Conservation (phyloP, 345 rosid genomes). For the Pugionium cornutum region DNA sequence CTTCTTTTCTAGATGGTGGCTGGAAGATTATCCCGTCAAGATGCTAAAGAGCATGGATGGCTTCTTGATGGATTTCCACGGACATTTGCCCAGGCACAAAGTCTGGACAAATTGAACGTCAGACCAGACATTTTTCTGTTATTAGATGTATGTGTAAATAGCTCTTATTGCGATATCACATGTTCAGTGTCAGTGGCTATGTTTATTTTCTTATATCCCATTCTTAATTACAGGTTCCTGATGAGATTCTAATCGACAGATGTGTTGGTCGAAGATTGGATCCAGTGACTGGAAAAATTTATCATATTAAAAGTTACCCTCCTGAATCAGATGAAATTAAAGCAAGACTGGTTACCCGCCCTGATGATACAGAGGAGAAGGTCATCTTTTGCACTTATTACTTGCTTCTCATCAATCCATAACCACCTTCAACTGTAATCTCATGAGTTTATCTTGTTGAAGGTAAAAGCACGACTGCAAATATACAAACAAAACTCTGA, state of each 20-base stretch:
- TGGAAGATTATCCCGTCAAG: constrained; percentile 58
- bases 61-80: constrained; percentile 94
- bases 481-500: constrained; percentile 78
- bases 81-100: constrained; percentile 72
- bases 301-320: constrained; percentile 68
- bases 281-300: constrained; percentile 73
- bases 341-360: constrained; percentile 76
- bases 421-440: constrained; percentile 2
- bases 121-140: constrained; percentile 74
- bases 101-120: constrained; percentile 67
- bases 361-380: constrained; percentile 91
- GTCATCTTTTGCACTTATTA: constrained; percentile 36
- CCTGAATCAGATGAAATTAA: constrained; percentile 73
- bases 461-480: constrained; percentile 79
- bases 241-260: constrained; percentile 84
- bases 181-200: constrained; percentile 5
- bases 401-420: constrained; percentile 3
- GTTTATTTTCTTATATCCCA: constrained; percentile 37
- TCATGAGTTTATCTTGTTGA: constrained; percentile 9
- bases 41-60: constrained; percentile 81
- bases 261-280: constrained; percentile 88
- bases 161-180: constrained; percentile 3
- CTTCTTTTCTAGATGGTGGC: constrained; percentile 61
- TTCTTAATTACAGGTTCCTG: constrained; percentile 84
- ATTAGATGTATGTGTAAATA: constrained; percentile 58